Base-by-base conservation (phyloP, 257 asterid species). In the Gardenia jasminoides region DNA sequence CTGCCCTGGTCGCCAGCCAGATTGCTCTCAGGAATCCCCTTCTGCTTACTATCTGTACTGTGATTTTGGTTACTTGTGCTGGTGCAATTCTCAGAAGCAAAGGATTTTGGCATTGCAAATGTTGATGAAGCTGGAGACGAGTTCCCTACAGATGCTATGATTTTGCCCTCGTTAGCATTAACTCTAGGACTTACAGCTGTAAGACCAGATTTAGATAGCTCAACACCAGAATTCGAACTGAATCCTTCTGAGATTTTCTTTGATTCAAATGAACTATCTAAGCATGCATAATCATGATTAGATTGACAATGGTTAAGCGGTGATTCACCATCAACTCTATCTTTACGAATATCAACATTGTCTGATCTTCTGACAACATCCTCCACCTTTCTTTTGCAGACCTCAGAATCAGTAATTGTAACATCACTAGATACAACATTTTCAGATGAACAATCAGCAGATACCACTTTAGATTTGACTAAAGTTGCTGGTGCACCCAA, bases 181-280 rank as follows among this genome's bases (percentile, higher is more conserved):
- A 86, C 72, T 47, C 88, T 70, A 64, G 82, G 82, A 84, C 85
- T 84, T 79, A 80, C 70, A 76, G 75, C 80, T 70, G 83, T 74
- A 59, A 78, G 83, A 77, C 75, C 82, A 26, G 89, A 76, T 88
- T 85, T 91, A 81, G 73, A 83, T 50, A 75, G 78, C 80, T 86
- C 93, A 77, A 81, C 92, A 78, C 83, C 82, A 81, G 78, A 85
- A 82, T 85, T 90, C 75, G 88, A 72, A 86, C 79, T 74, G 80
- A 70, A 82, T 74, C 84, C 93, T 36, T 80, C 82, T 17, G 87
- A 80, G 71, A 81, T 81, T 83, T 88, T 88, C 84, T 84, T 85
- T 48, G 89, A 78, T 74, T 80, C 94, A 22, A 78, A 26, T n/a
- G 90, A 67, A 81, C 84, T 88, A 80, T 91, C 98, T 28, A 87